Evolutionary conservation across 805 yeast genomes (phyloP), one percentile per base, ranked within the genome.

Genomic region (Nakazawaea wickerhamii): DNA sequence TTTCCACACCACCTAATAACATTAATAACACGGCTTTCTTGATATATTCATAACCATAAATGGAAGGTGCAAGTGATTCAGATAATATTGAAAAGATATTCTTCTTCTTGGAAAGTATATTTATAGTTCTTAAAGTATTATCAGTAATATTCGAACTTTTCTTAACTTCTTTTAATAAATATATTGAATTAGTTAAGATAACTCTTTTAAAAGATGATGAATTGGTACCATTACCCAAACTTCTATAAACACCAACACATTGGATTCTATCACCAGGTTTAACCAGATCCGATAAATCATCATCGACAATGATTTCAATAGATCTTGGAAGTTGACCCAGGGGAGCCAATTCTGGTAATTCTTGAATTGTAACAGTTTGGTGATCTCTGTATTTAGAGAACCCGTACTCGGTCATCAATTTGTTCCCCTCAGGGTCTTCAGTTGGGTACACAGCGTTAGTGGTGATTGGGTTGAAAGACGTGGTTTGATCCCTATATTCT

Each of bases 211-310:
- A 93, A 11, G 89, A 74, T 9, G 91, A 74, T 36, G 75, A 68
- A 37, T 67, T 65, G 44, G 68, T 69, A 36, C 75, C 81, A 40
- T 88, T 89, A 49, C 98, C 98, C 36, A 91, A 64, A 1, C 97
- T 88, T 53, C 95, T 77, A 64, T 84, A 93, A 14, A 91, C 93
- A 48, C 99, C 99, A 9, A 93, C 93, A 34, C 91, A 68, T 65
- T 90, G 96, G 26, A 90, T 81, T 58, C 99, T 77, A 61, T 93
- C 99, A 54, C 99, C 99, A 0, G 99, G 98, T 60, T 93, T 93
- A 36, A 86, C 84, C 43, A 65, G 68, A 59, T 93, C 99, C 2
- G 93, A 98, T 49, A 93, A 71, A 59, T 93, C 99, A 55, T 90
- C 97, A 60, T 91, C 96, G 54, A 93, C 66, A n/a, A 91, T 77